These are phyloP conservation scores for Fusarium fracticaudum DNA, from an alignment of 2,329 filamentous ascomycete species.

Conservation along the genomic window DNA sequence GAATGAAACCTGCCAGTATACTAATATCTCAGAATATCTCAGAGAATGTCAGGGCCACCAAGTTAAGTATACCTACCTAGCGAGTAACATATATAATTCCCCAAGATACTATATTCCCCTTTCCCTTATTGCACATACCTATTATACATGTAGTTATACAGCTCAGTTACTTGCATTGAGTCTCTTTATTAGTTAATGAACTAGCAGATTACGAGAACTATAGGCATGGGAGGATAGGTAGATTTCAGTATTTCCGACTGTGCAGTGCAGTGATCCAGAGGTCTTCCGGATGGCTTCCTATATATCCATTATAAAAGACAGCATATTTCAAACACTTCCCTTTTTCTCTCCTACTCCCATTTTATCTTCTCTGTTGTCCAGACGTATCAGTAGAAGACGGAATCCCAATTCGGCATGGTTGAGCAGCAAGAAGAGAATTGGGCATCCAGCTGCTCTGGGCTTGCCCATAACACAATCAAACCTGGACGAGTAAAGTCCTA, in stretches of 20 bases:
- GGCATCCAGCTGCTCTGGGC: background rate
- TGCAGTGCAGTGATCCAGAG: background rate
- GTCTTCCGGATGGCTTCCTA: background rate
- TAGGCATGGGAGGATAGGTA: background rate
- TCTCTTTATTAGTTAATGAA: background rate
- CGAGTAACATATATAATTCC: background rate
- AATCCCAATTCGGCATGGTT: background rate
- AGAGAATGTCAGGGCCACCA: background rate
- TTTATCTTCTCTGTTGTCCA: background rate
- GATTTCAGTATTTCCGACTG: background rate
- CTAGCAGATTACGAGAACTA: background rate
- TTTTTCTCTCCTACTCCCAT: background rate
- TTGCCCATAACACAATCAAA: background rate
- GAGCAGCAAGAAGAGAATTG: background rate
- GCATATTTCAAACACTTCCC: background rate
- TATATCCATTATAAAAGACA: background rate
- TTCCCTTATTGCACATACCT: background rate
- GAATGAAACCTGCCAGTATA: background rate
- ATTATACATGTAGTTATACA: background rate
- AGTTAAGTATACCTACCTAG: background rate
- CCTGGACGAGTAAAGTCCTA: background rate
- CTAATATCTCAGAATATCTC: background rate
- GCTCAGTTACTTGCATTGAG: background rate
- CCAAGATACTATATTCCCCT: background rate
- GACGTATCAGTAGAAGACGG: background rate